These are phyloP conservation scores for Candida palmyrensis DNA, from an alignment of 805 yeast genomes.

Conservation along the genomic window DNA sequence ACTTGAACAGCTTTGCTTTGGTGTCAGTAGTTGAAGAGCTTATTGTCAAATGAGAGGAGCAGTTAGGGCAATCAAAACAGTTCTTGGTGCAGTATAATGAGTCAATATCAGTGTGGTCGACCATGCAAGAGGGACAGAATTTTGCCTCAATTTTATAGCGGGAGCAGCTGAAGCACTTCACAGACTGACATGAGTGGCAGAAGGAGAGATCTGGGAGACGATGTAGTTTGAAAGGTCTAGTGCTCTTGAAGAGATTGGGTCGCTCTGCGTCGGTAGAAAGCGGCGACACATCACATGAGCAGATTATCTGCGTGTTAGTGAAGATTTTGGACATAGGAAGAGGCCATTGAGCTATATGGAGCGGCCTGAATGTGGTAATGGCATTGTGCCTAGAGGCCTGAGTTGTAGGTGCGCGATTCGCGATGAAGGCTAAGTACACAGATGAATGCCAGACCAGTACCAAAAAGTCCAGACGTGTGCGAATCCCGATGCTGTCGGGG, in stretches of 20 bases:
- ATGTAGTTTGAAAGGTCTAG: slow-evolving; percentile 7
- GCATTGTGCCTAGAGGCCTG: no score
- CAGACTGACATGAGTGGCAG: slow-evolving; percentile 33
- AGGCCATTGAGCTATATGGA: no score
- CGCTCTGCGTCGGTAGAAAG: no score
- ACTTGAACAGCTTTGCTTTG: slow-evolving; percentile 26
- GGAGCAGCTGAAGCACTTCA: slow-evolving; percentile 23
- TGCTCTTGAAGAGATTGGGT: no score
- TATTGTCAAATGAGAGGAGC: slow-evolving; percentile 23
- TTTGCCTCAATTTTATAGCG: slow-evolving; percentile 19
- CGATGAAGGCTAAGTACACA: no score
- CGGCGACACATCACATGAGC: slow-evolving; percentile 9
- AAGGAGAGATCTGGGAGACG: slow-evolving; percentile 23
- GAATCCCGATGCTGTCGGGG: no score
- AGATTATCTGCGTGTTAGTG: slow-evolving; percentile 16
- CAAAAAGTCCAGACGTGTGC: no score
- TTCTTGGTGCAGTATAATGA: slow-evolving; percentile 26
- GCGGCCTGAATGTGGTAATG: no score
- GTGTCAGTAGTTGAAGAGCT: slow-evolving; percentile 10
- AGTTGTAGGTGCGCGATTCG: no score
- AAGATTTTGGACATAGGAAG: slow-evolving; percentile 24
- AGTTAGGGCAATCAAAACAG: slow-evolving; percentile 36
- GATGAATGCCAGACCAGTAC: no score
- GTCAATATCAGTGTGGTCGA: slow-evolving; percentile 25
- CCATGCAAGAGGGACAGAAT: slow-evolving; percentile 34